Base-by-base conservation (phyloP, 371 early-diverging fungal species). In the Mortierella sp. region DNA sequence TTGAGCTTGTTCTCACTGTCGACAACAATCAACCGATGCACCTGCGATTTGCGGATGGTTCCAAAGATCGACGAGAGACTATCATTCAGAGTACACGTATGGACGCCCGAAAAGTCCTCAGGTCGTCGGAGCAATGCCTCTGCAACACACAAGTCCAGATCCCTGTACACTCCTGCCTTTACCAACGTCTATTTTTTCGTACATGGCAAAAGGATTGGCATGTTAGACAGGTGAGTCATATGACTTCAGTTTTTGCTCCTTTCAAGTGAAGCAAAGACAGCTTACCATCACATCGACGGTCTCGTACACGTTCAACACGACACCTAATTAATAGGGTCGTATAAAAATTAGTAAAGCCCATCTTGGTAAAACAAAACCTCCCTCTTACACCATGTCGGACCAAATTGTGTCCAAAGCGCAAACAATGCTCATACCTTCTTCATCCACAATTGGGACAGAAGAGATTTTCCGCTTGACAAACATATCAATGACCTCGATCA, bases 51-150 rank as follows among this genome's bases (percentile, higher is more conserved):
- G 78, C 95, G 91, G 74, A 99, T 96, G 1, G 95, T 95, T 46
- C 96, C 95, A 75, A 99, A 92, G 63, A 98, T 93, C 0, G 96
- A 95, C 48, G 93, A 92, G 27, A 99, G 91, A 54, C 97, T 97
- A 87, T 98, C 98, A 71, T 90, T 92, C 71, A 93, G 77, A 0
- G 94, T 94, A 89, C 99, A 99, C 14, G 97, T 96, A 83, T 98
- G 98, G 10, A 98, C 97, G 2, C 98, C 98, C 32, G 96, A 94
- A 85, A 97, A 98, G 82, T 98, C 96, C 91, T 95, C 95, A 29
- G 96, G 93, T 81, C 98, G 90, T 54, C 93, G 91, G 48, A 91
- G 91, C 77, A 98, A 84, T 18, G 98, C 97, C 83, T 97, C 97
- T 65, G 92, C 93, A 29, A 98, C 95, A n/a, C 97, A 94, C 46